Conservation (phyloP, 345 rosid genomes). For the Moricandia arvensis region DNA sequence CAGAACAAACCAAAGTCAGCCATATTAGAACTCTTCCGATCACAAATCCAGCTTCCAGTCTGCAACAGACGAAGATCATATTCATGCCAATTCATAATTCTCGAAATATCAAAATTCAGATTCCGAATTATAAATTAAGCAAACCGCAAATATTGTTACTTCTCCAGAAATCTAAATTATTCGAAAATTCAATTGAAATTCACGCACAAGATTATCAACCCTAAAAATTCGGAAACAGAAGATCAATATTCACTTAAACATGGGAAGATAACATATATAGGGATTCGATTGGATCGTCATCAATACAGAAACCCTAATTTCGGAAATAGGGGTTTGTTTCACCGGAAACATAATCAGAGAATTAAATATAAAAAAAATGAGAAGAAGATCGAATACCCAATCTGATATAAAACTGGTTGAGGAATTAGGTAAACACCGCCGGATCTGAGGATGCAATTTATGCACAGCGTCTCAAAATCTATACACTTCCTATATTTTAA, state of each 20-base stretch:
- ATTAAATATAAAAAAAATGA: background rate
- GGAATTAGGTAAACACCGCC: constrained; percentile 21
- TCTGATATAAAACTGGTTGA: constrained; percentile 18
- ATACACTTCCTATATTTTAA: background rate
- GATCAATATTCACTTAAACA: background rate
- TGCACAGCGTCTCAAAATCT: constrained; percentile 21
- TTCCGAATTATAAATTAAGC: constrained; percentile 7
- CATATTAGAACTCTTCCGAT: constrained; percentile 16
- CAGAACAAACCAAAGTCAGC: constrained; percentile 40
- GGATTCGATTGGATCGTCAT: constrained; percentile 19
- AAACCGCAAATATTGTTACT: background rate
- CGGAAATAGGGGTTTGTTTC: constrained; percentile 22
- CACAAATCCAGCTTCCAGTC: constrained; percentile 9
- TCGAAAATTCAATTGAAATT: background rate
- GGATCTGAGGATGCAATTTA: constrained; percentile 31
- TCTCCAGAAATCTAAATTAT: constrained; percentile 15
- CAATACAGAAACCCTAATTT: constrained; percentile 23
- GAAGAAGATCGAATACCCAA: constrained; percentile 18
- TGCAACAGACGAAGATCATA: constrained; percentile 15
- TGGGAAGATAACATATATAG: background rate
- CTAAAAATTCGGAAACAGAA: background rate
- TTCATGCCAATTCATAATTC: background rate
- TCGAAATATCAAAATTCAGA: background rate
- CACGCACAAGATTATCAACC: background rate
- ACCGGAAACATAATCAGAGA: background rate